A percentile compares a stretch with the other conserved stretches of the same genome.
These are phyloP conservation scores for Singerocomus inundabilis DNA, from an alignment of 1,284 basidiomycete species.

Conservation along the genomic window DNA sequence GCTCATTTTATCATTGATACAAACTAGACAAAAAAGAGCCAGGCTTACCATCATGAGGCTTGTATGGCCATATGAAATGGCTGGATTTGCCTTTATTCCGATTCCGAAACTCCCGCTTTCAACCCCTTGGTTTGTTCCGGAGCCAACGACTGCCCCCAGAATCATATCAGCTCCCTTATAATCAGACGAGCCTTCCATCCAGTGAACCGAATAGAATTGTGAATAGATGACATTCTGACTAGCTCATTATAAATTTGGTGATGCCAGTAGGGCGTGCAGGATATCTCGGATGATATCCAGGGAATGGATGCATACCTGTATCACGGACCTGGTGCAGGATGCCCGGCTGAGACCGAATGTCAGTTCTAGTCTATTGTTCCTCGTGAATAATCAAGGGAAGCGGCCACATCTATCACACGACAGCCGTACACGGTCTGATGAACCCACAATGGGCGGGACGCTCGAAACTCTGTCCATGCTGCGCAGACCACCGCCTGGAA, in stretches of 20 bases:
- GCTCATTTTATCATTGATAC: background rate
- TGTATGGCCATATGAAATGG: too few relatives aligned
- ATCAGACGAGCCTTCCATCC: background rate
- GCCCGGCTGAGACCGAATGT: background rate
- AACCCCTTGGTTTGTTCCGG: background rate
- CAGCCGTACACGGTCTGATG: background rate
- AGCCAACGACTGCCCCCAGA: background rate
- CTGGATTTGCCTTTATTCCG: background rate
- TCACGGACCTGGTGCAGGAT: background rate
- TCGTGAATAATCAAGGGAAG: background rate
- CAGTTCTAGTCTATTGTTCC: background rate
- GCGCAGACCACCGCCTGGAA: conserved; percentile 1
- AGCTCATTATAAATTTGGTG: background rate
- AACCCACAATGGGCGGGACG: background rate
- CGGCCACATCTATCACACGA: background rate
- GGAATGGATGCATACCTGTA: background rate
- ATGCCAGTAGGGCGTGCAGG: background rate
- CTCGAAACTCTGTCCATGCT: background rate
- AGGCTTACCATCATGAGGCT: background rate
- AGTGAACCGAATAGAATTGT: too few relatives aligned
- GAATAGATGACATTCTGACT: background rate
- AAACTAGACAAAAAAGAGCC: background rate
- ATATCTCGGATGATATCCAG: background rate
- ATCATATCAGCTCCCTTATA: background rate
- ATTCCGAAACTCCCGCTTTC: background rate